Conservation (phyloP, 129 eudicot genomes). For the Lactuca sativa region DNA sequence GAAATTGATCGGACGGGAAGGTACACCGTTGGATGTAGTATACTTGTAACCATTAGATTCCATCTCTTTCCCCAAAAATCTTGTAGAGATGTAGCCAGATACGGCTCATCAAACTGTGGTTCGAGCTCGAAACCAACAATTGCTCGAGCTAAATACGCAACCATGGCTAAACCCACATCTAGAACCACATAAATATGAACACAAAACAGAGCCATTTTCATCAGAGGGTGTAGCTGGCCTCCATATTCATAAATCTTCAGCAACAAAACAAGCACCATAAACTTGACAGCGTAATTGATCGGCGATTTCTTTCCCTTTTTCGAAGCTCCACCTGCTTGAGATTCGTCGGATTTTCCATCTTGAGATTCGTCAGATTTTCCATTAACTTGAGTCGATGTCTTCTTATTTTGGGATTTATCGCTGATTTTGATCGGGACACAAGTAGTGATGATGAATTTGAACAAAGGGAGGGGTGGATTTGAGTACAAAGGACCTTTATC, state of each 20-base stretch:
- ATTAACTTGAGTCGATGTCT: neutral
- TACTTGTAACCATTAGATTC: conserved; percentile 43
- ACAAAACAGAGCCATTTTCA: conserved; percentile 29
- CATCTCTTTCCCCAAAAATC: conserved; percentile 66
- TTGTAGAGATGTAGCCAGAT: conserved; percentile 47
- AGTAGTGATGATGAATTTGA: conserved; percentile 27
- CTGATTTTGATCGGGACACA: conserved; percentile 42
- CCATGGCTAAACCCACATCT: conserved; percentile 31
- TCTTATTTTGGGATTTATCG: neutral
- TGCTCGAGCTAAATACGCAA: conserved; percentile 28
- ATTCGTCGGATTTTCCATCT: neutral
- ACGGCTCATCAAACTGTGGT: conserved; percentile 44
- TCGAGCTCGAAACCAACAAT: conserved; percentile 34
- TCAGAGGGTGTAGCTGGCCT: conserved; percentile 23
- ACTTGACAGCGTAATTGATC: conserved; percentile 10
- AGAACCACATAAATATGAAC: conserved; percentile 39
- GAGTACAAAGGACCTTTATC: conserved; percentile 49
- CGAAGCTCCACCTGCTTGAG: neutral
- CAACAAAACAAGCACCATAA: conserved; percentile 18
- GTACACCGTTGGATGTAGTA: conserved; percentile 33
- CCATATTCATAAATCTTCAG: conserved; percentile 32
- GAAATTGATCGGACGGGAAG: conserved; percentile 23
- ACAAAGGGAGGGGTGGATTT: conserved; percentile 28
- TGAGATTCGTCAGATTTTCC: neutral
- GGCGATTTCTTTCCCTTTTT: neutral